phyloP scores from a whole-genome alignment of 129 eudicot genomes.

The Apium graveolens region DNA sequence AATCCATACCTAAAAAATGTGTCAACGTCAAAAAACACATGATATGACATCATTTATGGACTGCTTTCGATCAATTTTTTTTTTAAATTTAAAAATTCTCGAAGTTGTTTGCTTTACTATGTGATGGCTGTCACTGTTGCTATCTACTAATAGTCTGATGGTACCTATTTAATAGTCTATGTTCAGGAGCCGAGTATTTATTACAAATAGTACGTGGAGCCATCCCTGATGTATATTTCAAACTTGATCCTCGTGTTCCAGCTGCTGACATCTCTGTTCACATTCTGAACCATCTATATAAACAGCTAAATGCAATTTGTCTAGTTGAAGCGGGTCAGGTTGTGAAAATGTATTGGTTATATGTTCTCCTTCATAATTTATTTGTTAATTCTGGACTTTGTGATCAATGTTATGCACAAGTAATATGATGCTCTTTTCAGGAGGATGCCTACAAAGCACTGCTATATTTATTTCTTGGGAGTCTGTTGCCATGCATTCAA shows the following conservation, averaged over 20 bases:
- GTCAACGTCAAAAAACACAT: background rate
- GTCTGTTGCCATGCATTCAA: slow-evolving; percentile 75
- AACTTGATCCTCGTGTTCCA: slow-evolving; percentile 39
- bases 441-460: slow-evolving; percentile 86
- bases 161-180: slow-evolving; percentile 40
- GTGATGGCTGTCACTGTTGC: slow-evolving; percentile 24
- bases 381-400: slow-evolving; percentile 3
- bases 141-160: slow-evolving; percentile 20
- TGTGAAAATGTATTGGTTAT: slow-evolving; percentile 18
- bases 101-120: background rate
- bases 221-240: slow-evolving; percentile 51
- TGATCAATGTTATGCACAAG: slow-evolving; percentile 14
- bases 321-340: slow-evolving; percentile 95
- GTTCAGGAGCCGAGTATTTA: slow-evolving; percentile 85
- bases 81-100: background rate
- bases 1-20: background rate
- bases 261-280: slow-evolving; percentile 74
- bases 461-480: slow-evolving; percentile 60
- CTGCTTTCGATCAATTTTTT: background rate
- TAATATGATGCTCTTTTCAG: slow-evolving; percentile 35
- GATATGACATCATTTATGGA: background rate
- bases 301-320: slow-evolving; percentile 73
- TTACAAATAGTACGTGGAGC: slow-evolving; percentile 66
- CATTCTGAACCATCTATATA: slow-evolving; percentile 68
- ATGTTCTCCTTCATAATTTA: background rate